Percentiles rank a stretch among this genome's conserved stretches.
Evolutionary conservation across 139 green algal species (phyloP).

Genomic region (Chlorella sp.): DNA sequence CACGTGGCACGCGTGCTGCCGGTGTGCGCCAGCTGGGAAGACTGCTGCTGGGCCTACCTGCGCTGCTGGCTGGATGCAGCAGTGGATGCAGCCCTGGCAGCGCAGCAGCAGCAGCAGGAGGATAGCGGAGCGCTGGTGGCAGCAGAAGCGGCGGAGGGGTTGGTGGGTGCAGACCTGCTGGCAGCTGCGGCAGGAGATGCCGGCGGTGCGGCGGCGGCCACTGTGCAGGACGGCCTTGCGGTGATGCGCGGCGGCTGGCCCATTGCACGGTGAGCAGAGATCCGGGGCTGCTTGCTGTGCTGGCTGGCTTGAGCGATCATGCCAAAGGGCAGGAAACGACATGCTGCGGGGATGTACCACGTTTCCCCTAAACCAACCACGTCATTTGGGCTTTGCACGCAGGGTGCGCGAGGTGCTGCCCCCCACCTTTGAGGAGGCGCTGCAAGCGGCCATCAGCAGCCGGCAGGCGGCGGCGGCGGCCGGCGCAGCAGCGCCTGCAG

Average conservation of each 20-base stretch:
- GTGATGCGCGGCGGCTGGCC: constrained; percentile 31
- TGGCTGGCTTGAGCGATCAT: too few species aligned
- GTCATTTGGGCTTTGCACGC: too few species aligned
- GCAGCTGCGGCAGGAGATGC: constrained; percentile 1
- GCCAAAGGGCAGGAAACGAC: too few species aligned
- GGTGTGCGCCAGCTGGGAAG: constrained; percentile 78
- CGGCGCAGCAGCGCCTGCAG: background rate
- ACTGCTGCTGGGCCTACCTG: constrained; percentile 76
- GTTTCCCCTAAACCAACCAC: too few species aligned
- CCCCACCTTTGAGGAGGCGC: constrained; percentile 35
- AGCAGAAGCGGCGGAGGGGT: background rate
- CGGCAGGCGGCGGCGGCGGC: background rate
- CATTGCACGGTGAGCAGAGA: background rate
- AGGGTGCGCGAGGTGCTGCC: constrained; percentile 37
- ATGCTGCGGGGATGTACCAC: too few species aligned
- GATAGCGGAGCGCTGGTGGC: background rate
- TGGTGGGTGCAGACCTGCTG: constrained; percentile 16
- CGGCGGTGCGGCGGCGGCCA: background rate
- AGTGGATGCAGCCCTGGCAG: constrained; percentile 40
- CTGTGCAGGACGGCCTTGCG: background rate
- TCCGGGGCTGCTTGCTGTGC: too few species aligned
- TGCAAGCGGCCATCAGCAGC: constrained; percentile 25
- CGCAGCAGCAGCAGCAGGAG: background rate
- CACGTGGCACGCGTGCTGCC: constrained; percentile 62
- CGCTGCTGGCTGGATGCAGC: constrained; percentile 63